Conservation (phyloP, 2,329 filamentous ascomycete genomes). For the Hypoxylon sp. region DNA sequence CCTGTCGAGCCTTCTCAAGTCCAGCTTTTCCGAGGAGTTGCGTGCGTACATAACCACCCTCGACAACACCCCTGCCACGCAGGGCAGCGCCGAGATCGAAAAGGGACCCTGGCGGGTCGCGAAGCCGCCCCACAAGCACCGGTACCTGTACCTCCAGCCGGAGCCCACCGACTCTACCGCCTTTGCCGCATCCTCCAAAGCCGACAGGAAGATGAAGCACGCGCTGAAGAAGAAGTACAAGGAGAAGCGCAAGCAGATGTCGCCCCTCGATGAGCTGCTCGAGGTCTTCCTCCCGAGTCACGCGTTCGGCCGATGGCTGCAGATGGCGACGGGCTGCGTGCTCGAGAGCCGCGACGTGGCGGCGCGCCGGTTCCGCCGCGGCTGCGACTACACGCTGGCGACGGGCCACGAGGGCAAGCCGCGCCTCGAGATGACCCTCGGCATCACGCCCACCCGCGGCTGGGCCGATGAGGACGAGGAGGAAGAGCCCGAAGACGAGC, state of each 20-base stretch:
- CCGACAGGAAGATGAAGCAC: constrained; percentile 18
- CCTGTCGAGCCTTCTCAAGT: constrained; percentile 78
- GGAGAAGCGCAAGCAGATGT: constrained; percentile 38
- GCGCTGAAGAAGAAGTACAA: constrained; percentile 47
- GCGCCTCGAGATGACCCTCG: constrained; percentile 85
- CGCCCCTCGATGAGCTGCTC: constrained; percentile 78
- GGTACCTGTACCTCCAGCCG: constrained; percentile 81
- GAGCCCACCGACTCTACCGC: constrained; percentile 32
- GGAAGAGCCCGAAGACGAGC: constrained; percentile 56
- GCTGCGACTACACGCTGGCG: constrained; percentile 91
- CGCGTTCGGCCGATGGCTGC: constrained; percentile 89
- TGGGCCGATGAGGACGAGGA: constrained; percentile 79
- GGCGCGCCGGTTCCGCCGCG: constrained; percentile 86
- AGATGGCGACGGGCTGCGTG: constrained; percentile 78
- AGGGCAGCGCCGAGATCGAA: constrained; percentile 64
- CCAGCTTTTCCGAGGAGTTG: constrained; percentile 78
- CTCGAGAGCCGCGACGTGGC: constrained; percentile 78
- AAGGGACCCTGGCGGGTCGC: constrained; percentile 75
- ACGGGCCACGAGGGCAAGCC: constrained; percentile 81
- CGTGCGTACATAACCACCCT: constrained; percentile 73
- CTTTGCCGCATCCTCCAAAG: constrained; percentile 37
- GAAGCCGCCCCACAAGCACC: constrained; percentile 92
- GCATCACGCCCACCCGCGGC: constrained; percentile 82
- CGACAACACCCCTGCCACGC: constrained; percentile 59
- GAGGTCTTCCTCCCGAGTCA: constrained; percentile 83